Evolutionary conservation across 1,284 basidiomycete genomes (phyloP), one percentile per base, ranked within the genome.

Genomic region (Fomitopsis schrenkii): DNA sequence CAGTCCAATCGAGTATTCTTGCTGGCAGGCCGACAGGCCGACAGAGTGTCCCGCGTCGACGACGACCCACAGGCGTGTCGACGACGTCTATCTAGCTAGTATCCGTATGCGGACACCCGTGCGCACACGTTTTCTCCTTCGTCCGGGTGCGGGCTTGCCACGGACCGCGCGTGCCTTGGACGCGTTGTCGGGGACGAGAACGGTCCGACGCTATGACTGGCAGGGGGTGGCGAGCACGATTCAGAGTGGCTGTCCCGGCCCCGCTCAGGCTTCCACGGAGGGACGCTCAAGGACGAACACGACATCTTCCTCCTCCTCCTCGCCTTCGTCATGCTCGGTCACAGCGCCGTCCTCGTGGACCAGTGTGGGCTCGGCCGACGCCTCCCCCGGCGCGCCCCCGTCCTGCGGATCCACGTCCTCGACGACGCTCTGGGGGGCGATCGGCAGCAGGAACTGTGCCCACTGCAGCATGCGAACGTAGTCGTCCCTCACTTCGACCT

Each of bases 381-480:
- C 44, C n/a, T 12, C 42, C 50, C 42, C 62, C 50, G 22, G 36
- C 12, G 54, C 57, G 7, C 10, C 10, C 5, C 56, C 60, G 7
- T 62, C 62, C 55, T 8, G 52, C 35, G 10, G 9, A 8, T 65
- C 64, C 8, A 22, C 14, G n/a, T 9, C 28, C 48, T 50, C 48
- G n/a, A 67, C 59, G 6, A 52, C 41, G 67, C 86, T 88, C 59
- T 63, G 67, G 28, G 67, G 68, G 0, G 91, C 90, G 65, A 83
- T 82, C 0, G 92, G 93, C n/a, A 94, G 74, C 17, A 94, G 84
- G 73, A 84, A 94, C 59, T 78, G 74, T 68, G 83, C 78, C 86
- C 90, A 92, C 10, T 73, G 75, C 1, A 72, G 74, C 78, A 91
- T 84, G 35, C 93, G 83, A 35, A 91, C 91, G 75, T 83, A 85